A percentile compares a stretch with the other conserved stretches of the same genome.
phyloP scores from a whole-genome alignment of 495 filamentous ascomycete genomes.

The Amniculicola lignicola region DNA sequence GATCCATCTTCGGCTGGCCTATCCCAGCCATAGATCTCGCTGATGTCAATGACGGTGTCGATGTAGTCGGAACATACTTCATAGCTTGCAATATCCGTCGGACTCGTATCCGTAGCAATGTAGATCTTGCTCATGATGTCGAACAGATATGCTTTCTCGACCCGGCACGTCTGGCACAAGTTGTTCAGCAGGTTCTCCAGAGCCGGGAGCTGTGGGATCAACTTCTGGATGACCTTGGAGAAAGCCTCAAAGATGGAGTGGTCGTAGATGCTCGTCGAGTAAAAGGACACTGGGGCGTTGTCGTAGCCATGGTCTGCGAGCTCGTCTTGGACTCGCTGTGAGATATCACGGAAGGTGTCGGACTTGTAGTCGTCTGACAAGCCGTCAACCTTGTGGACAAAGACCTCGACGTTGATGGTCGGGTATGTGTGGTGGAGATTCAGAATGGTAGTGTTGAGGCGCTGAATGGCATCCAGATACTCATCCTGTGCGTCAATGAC shows the following conservation, averaged over 20 bases:
- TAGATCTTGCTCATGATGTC: conserved; percentile 97
- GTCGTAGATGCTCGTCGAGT: conserved; percentile 95
- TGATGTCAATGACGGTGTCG: conserved; percentile 93
- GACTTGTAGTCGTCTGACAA: conserved; percentile 90
- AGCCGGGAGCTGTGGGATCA: conserved; percentile 87
- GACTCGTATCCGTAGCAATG: conserved; percentile 89
- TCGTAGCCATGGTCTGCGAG: conserved; percentile 87
- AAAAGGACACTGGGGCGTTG: conserved; percentile 86
- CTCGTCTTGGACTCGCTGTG: conserved; percentile 95
- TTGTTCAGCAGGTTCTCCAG: conserved; percentile 90
- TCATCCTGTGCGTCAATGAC: conserved; percentile 98
- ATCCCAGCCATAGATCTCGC: conserved; percentile 86
- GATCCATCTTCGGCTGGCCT: conserved; percentile 52
- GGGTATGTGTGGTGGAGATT: conserved; percentile 83
- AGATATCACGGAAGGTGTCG: conserved; percentile 91
- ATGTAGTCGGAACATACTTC: conserved; percentile 98
- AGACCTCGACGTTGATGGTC: conserved; percentile 91
- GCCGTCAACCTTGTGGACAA: conserved; percentile 97
- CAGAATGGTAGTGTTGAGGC: conserved; percentile 82
- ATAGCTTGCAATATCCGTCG: conserved; percentile 88
- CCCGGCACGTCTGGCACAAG: conserved; percentile 80
- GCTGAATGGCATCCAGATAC: conserved; percentile 81
- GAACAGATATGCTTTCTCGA: conserved; percentile 96
- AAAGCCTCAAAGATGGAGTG: conserved; percentile 98
- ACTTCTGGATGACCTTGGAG: conserved; percentile 94